Evolutionary conservation across 2,329 filamentous ascomycete species (phyloP).

Genomic region (Ophiostoma triangulosporum): DNA sequence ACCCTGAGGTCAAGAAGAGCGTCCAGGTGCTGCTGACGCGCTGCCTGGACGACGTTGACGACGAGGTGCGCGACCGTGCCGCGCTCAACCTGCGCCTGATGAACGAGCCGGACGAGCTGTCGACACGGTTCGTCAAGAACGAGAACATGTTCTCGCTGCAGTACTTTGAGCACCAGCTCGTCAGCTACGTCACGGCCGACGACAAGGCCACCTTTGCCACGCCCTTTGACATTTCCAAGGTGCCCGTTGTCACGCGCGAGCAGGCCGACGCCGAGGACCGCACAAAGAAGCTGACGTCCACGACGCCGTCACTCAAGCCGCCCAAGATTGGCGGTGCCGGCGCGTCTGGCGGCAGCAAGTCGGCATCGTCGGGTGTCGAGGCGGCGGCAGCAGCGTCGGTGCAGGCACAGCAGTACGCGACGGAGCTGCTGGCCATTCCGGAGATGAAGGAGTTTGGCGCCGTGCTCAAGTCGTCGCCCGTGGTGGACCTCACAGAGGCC

Average conservation of each 20-base stretch:
- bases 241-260: slow-evolving; percentile 88
- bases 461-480: slow-evolving; percentile 78
- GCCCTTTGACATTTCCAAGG: slow-evolving; percentile 81
- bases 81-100: slow-evolving; percentile 86
- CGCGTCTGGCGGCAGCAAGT: slow-evolving; percentile 36
- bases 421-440: slow-evolving; percentile 76
- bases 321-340: slow-evolving; percentile 56
- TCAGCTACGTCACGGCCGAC: slow-evolving; percentile 91
- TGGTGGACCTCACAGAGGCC: slow-evolving; percentile 85
- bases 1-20: slow-evolving; percentile 91
- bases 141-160: slow-evolving; percentile 93
- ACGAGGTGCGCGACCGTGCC: slow-evolving; percentile 92
- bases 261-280: slow-evolving; percentile 93
- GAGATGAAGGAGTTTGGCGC: slow-evolving; percentile 82
- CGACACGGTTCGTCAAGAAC: slow-evolving; percentile 82
- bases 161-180: slow-evolving; percentile 91
- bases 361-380: slow-evolving; percentile 52
- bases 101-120: slow-evolving; percentile 79
- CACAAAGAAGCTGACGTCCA: slow-evolving; percentile 90
- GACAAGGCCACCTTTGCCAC: slow-evolving; percentile 72
- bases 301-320: slow-evolving; percentile 85
- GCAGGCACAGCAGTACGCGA: slow-evolving; percentile 74
- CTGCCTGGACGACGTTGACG: slow-evolving; percentile 92
- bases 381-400: slow-evolving; percentile 64
- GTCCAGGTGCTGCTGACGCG: slow-evolving; percentile 83